Conservation (phyloP, 2,329 filamentous ascomycete genomes). For the Colletotrichum tropicicola region DNA sequence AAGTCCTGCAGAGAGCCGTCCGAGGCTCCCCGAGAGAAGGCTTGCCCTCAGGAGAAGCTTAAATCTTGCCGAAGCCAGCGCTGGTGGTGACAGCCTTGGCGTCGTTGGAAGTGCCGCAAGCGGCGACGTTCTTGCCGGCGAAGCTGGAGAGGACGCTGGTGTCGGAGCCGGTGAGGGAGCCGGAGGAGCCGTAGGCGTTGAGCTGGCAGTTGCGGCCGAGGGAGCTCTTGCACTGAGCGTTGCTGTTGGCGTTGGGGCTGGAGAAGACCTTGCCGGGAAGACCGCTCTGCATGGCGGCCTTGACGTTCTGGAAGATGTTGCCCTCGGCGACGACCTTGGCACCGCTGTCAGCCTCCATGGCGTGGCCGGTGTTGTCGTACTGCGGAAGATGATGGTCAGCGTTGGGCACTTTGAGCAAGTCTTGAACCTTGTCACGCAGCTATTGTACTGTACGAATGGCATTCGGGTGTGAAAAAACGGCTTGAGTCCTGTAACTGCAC, state of each 20-base stretch:
- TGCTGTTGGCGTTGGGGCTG: constrained; percentile 37
- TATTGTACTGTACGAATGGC: too few species aligned
- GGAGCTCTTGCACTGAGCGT: constrained; percentile 49
- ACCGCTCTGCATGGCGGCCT: constrained; percentile 47
- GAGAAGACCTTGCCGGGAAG: constrained; percentile 42
- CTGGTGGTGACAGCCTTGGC: constrained; percentile 47
- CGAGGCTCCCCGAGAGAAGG: neutral
- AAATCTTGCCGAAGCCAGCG: constrained; percentile 57
- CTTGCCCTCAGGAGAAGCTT: constrained; percentile 17
- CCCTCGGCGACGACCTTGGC: constrained; percentile 60
- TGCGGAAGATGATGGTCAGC: too few species aligned
- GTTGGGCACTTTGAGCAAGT: too few species aligned
- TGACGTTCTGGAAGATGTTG: constrained; percentile 65
- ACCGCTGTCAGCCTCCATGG: constrained; percentile 61
- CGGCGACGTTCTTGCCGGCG: constrained; percentile 47
- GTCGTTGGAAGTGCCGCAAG: constrained; percentile 45
- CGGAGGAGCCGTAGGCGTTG: constrained; percentile 57
- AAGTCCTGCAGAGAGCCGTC: too few species aligned
- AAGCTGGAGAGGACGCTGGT: constrained; percentile 57
- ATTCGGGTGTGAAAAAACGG: too few species aligned
- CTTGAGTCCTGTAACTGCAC: too few species aligned
- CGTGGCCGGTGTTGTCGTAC: constrained; percentile 61
- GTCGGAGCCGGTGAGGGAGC: constrained; percentile 49
- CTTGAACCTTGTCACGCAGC: too few species aligned
- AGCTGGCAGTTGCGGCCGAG: constrained; percentile 60